Evolutionary conservation across 345 rosid species (phyloP).

Genomic region (Syzygium aqueum): DNA sequence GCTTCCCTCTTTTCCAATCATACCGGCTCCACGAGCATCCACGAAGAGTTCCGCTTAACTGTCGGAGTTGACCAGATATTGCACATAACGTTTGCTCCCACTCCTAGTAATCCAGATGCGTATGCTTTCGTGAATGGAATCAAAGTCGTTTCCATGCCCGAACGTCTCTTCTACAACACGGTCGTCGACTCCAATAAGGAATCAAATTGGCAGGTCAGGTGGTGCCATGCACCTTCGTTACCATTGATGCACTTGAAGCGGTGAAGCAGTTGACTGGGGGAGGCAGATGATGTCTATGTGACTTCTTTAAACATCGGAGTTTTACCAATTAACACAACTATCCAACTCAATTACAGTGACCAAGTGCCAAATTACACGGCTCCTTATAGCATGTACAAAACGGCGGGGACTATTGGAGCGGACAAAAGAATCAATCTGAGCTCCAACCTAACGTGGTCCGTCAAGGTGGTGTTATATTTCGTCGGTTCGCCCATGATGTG

Average conservation of each 20-base stretch:
- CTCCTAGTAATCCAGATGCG: not conserved
- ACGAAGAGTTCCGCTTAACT: slow-evolving; percentile 15
- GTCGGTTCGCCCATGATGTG: too few relatives aligned
- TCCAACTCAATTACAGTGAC: not conserved
- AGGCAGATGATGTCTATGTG: slow-evolving; percentile 14
- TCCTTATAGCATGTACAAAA: slow-evolving; percentile 15
- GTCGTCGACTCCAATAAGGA: not conserved
- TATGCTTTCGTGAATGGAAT: slow-evolving; percentile 27
- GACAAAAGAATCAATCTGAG: not conserved
- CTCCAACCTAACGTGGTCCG: slow-evolving; percentile 25
- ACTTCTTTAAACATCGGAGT: not conserved
- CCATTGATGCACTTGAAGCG: accelerated
- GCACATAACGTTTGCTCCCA: too few relatives aligned
- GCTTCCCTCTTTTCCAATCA: slow-evolving; percentile 7
- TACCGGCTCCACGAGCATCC: not conserved
- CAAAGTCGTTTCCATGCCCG: slow-evolving; percentile 29
- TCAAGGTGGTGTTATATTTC: too few relatives aligned
- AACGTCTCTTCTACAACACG: slow-evolving; percentile 4
- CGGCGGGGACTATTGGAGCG: slow-evolving; percentile 19
- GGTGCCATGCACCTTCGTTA: accelerated
- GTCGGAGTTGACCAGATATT: too few relatives aligned
- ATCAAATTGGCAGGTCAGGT: accelerated
- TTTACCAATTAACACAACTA: not conserved
- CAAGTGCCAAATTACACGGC: slow-evolving; percentile 12
- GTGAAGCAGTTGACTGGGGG: slow-evolving; percentile 24